These are phyloP conservation scores for Diaporthe helianthi DNA, from an alignment of 2,329 filamentous ascomycete genomes.

Conservation along the genomic window DNA sequence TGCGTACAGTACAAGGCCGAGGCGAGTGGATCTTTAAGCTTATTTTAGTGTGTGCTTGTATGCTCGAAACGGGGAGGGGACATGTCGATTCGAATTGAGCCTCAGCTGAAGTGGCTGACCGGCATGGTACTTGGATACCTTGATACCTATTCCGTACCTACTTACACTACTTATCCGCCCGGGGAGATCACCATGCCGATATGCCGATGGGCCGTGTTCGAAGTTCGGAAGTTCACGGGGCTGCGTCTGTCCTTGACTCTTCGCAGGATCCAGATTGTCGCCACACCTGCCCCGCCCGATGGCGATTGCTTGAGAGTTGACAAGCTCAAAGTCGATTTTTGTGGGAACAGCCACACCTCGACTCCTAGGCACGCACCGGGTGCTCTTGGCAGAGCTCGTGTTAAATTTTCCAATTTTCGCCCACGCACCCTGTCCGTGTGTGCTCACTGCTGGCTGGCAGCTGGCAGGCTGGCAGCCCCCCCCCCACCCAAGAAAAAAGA, in stretches of 20 bases:
- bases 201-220: constrained; percentile 3
- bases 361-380: constrained; percentile 5
- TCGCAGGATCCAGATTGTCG: not conserved
- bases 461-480: too few relatives aligned
- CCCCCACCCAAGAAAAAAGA: too few relatives aligned
- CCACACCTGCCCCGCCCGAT: not conserved
- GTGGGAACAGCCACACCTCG: constrained; percentile 26
- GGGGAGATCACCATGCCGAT: constrained; percentile 11
- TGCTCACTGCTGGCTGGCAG: too few relatives aligned
- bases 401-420: constrained; percentile 1
- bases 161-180: too few relatives aligned
- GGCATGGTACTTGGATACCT: constrained; percentile 16
- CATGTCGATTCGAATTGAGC: constrained; percentile 25
- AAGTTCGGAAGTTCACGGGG: constrained; percentile 1
- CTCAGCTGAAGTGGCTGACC: constrained; percentile 26
- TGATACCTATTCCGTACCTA: too few relatives aligned
- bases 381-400: constrained; percentile 17
- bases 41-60: constrained; percentile 6
- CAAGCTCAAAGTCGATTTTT: too few relatives aligned
- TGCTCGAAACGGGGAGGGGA: not conserved
- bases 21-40: constrained; percentile 24
- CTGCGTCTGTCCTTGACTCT: not conserved
- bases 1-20: not conserved
- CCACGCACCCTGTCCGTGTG: too few relatives aligned
- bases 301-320: not conserved